Conservation (phyloP, 2,329 filamentous ascomycete genomes). For the Fusarium continuum region DNA sequence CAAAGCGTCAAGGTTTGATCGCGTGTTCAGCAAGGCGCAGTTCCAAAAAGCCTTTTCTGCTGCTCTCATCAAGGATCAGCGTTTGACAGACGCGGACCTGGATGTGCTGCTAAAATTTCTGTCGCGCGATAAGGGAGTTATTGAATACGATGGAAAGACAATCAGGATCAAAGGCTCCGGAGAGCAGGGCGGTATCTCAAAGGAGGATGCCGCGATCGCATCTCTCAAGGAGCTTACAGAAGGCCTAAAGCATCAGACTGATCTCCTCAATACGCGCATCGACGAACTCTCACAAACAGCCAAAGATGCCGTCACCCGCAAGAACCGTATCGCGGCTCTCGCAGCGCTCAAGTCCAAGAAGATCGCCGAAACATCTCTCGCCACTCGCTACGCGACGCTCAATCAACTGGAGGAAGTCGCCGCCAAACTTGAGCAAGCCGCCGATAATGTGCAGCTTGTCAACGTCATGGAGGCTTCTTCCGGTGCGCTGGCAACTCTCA, state of each 20-base stretch:
- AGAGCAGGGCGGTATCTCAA: constrained; percentile 66
- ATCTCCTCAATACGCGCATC: constrained; percentile 72
- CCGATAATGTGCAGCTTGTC: constrained; percentile 84
- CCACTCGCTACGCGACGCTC: constrained; percentile 76
- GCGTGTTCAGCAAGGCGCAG: constrained; percentile 72
- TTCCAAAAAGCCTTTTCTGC: constrained; percentile 69
- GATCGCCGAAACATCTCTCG: constrained; percentile 76
- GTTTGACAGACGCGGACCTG: constrained; percentile 70
- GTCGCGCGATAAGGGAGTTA: constrained; percentile 69
- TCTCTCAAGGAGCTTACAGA: constrained; percentile 82
- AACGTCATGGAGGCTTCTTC: constrained; percentile 83
- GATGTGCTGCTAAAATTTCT: constrained; percentile 76
- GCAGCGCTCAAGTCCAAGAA: constrained; percentile 86
- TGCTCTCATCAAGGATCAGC: constrained; percentile 58
- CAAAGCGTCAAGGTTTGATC: constrained; percentile 65
- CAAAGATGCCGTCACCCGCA: constrained; percentile 73
- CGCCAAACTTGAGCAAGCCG: constrained; percentile 83
- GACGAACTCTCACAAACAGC: constrained; percentile 71
- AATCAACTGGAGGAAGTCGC: constrained; percentile 85
- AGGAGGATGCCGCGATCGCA: constrained; percentile 84
- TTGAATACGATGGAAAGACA: constrained; percentile 70
- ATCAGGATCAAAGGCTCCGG: constrained; percentile 75
- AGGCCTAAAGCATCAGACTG: constrained; percentile 77
- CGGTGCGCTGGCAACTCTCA: constrained; percentile 75
- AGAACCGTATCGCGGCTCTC: constrained; percentile 79